Conservation (phyloP, 2,329 filamentous ascomycete species). For the Knufia petricola region DNA sequence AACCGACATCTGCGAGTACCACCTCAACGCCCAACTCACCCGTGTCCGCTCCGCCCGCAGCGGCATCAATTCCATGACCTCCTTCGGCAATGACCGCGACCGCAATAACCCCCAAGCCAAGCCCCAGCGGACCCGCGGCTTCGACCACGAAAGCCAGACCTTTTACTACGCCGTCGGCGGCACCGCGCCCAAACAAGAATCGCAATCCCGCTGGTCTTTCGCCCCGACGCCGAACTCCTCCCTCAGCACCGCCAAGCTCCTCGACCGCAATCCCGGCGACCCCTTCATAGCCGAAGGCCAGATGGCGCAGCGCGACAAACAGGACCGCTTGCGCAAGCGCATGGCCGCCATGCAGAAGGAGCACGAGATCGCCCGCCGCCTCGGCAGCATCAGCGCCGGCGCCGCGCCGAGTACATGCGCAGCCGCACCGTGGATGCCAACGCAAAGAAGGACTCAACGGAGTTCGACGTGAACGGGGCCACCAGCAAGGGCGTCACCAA, state of each 20-base stretch:
- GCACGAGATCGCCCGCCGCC: conserved; percentile 35
- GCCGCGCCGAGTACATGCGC: conserved; percentile 38
- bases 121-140: conserved; percentile 23
- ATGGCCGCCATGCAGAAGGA: conserved; percentile 36
- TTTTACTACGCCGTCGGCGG: conserved; percentile 8
- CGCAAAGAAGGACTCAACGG: no score
- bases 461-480: background rate
- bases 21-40: conserved; percentile 70
- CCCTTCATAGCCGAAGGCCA: conserved; percentile 34
- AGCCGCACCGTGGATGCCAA: conserved; percentile 14
- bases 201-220: background rate
- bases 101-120: conserved; percentile 12
- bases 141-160: conserved; percentile 6
- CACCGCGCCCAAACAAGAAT: background rate
- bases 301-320: conserved; percentile 31
- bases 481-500: background rate
- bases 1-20: conserved; percentile 86
- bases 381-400: conserved; percentile 27
- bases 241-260: conserved; percentile 29
- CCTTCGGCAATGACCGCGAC: conserved; percentile 29
- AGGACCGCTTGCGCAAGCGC: conserved; percentile 34
- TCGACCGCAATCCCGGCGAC: conserved; percentile 26
- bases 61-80: conserved; percentile 63
- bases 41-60: conserved; percentile 60
- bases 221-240: background rate